Conservation (phyloP, 208 protist genomes). For the Crithidia mellificae region DNA sequence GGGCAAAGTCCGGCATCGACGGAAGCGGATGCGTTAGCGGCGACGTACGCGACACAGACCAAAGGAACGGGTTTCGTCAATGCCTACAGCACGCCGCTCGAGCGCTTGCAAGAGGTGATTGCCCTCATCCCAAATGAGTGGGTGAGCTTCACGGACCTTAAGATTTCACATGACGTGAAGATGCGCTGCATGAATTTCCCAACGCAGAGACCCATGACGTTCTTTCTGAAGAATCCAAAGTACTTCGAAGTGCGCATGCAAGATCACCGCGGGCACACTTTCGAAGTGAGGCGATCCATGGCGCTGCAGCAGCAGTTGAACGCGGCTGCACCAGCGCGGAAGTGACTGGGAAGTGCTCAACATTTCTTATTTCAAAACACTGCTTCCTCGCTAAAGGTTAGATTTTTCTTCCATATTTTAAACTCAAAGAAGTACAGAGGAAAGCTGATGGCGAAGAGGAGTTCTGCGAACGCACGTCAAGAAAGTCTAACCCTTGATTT, state of each 20-base stretch:
- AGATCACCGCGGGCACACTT: conserved; percentile 19
- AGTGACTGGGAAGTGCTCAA: too few relatives aligned
- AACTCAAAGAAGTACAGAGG: too few relatives aligned
- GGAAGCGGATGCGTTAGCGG: neutral
- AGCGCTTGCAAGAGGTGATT: conserved; percentile 49
- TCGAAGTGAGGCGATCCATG: conserved; percentile 54
- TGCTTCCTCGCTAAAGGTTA: too few relatives aligned
- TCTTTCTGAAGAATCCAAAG: conserved; percentile 58
- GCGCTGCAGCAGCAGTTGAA: conserved; percentile 39
- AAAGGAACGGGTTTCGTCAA: conserved; percentile 21
- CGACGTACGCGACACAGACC: neutral
- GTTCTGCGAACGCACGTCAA: too few relatives aligned
- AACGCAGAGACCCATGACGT: conserved; percentile 26
- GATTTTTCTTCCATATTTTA: too few relatives aligned
- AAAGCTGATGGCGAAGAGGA: too few relatives aligned
- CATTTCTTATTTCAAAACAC: too few relatives aligned
- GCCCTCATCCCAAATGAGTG: conserved; percentile 74
- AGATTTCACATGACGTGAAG: conserved; percentile 57
- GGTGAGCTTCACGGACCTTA: conserved; percentile 35
- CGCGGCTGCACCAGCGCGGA: neutral
- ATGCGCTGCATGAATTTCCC: conserved; percentile 67
- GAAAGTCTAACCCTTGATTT: too few relatives aligned
- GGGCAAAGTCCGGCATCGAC: neutral
- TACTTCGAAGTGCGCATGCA: conserved; percentile 68
- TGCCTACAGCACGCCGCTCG: conserved; percentile 3